Percentiles rank a stretch among this genome's conserved stretches.
Conservation (phyloP, 2,329 filamentous ascomycete species). For the Berkeleyomyces basicola region DNA sequence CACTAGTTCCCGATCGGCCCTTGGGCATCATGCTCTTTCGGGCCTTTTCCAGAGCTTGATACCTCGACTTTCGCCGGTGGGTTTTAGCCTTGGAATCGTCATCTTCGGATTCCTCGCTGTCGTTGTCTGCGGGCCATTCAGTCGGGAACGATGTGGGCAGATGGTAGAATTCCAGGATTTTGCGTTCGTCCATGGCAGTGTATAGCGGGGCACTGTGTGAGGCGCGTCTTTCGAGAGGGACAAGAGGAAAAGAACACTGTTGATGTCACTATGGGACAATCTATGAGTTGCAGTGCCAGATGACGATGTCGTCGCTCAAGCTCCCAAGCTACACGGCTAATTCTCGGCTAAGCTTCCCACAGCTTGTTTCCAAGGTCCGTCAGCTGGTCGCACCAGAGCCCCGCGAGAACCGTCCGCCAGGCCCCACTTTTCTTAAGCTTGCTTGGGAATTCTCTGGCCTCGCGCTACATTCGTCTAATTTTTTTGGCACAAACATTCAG, state of each 20-base stretch:
- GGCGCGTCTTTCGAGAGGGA: background rate
- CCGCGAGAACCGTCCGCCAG: background rate
- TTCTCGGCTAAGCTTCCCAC: background rate
- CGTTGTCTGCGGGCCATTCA: slow-evolving; percentile 73
- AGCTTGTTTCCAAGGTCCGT: background rate
- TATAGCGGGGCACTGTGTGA: background rate
- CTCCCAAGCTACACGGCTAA: background rate
- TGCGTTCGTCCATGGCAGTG: slow-evolving; percentile 46
- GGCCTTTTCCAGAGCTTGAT: slow-evolving; percentile 65
- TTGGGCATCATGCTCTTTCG: slow-evolving; percentile 45
- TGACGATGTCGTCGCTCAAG: background rate
- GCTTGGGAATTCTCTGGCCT: background rate
- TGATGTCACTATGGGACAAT: background rate
- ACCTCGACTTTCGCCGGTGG: slow-evolving; percentile 56
- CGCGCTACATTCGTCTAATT: background rate
- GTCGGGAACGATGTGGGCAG: slow-evolving; percentile 61
- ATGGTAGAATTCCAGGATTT: slow-evolving; percentile 79
- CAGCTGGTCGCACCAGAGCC: background rate
- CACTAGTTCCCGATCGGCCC: slow-evolving; percentile 19
- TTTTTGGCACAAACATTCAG: slow-evolving; percentile 9
- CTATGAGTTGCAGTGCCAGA: background rate
- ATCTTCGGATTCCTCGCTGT: slow-evolving; percentile 49
- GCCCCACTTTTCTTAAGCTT: background rate
- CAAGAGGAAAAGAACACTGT: background rate
- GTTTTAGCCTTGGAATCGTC: slow-evolving; percentile 31